Evolutionary conservation across 2,329 filamentous ascomycete species (phyloP).

Genomic region (Trichoderma gracile): DNA sequence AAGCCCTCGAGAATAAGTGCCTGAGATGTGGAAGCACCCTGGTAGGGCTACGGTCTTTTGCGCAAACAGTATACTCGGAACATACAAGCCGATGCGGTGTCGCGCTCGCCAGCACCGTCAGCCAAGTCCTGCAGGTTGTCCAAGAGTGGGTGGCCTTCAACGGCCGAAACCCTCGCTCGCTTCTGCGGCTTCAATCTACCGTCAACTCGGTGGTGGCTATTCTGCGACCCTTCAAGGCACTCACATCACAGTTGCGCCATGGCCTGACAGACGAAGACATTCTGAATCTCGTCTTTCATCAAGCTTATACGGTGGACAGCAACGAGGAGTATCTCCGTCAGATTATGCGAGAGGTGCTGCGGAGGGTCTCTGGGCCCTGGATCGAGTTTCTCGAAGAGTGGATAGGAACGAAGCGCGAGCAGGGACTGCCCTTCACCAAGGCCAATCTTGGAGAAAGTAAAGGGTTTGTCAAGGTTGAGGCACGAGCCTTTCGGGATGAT

Average conservation of each 20-base stretch:
- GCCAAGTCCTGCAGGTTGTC: constrained; percentile 50
- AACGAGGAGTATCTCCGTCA: constrained; percentile 61
- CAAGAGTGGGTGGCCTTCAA: constrained; percentile 51
- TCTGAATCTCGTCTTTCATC: constrained; percentile 61
- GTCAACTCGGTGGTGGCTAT: constrained; percentile 51
- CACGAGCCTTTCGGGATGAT: constrained; percentile 57
- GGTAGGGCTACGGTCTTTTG: constrained; percentile 49
- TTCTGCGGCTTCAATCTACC: constrained; percentile 55
- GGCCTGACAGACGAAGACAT: constrained; percentile 59
- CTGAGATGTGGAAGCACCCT: constrained; percentile 51
- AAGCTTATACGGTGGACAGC: constrained; percentile 64
- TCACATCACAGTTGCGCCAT: constrained; percentile 51
- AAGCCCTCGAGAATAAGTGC: constrained; percentile 50
- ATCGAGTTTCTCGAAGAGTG: constrained; percentile 68
- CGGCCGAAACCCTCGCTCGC: constrained; percentile 46
- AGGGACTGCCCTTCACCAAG: constrained; percentile 55
- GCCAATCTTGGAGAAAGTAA: constrained; percentile 47
- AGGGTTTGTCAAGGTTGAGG: constrained; percentile 62
- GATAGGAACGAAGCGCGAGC: constrained; percentile 67
- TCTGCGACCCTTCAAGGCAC: constrained; percentile 52
- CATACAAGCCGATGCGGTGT: constrained; percentile 50
- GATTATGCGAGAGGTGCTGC: constrained; percentile 67
- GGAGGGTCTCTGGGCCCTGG: constrained; percentile 65
- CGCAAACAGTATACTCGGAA: constrained; percentile 48
- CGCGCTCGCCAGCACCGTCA: constrained; percentile 54